Evolutionary conservation across 495 filamentous ascomycete genomes (phyloP).

Genomic region (Lepidopterella palustris): DNA sequence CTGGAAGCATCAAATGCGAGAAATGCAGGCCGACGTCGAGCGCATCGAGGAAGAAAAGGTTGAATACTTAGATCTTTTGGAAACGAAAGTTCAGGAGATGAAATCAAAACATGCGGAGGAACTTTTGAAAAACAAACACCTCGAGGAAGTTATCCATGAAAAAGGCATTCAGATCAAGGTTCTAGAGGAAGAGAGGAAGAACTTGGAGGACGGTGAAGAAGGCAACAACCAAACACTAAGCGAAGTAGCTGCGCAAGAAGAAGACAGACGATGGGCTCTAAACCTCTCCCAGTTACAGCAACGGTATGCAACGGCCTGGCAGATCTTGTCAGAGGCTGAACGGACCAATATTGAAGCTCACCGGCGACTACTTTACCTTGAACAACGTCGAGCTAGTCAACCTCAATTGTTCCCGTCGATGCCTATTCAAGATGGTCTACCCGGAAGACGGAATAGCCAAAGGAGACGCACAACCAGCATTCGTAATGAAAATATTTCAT

Average conservation of each 20-base stretch:
- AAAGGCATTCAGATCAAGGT: slow-evolving; percentile 56
- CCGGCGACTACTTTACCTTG: slow-evolving; percentile 11
- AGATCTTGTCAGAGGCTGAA: slow-evolving; percentile 21
- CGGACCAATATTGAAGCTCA: slow-evolving; percentile 17
- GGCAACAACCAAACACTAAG: slow-evolving; percentile 45
- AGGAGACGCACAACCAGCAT: slow-evolving; percentile 22
- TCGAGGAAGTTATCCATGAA: slow-evolving; percentile 59
- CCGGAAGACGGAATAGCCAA: slow-evolving; percentile 18
- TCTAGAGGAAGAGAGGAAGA: slow-evolving; percentile 53
- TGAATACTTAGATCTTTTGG: slow-evolving; percentile 41
- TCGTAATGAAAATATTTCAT: slow-evolving; percentile 20
- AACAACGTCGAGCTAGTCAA: slow-evolving; percentile 26
- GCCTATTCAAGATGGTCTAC: slow-evolving; percentile 7
- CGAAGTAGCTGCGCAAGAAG: slow-evolving; percentile 47
- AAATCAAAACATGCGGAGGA: slow-evolving; percentile 49
- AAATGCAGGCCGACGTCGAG: slow-evolving; percentile 45
- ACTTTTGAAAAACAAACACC: slow-evolving; percentile 45
- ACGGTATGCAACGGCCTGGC: slow-evolving; percentile 38
- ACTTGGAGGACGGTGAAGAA: slow-evolving; percentile 42
- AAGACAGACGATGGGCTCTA: slow-evolving; percentile 51
- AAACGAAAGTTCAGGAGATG: slow-evolving; percentile 44
- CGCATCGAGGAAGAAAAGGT: slow-evolving; percentile 45
- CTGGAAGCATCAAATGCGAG: slow-evolving; percentile 50
- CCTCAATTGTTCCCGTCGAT: slow-evolving; percentile 19
- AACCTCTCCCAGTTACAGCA: slow-evolving; percentile 45